Conservation (phyloP, 495 filamentous ascomycete species). For the Penicillium canescens region DNA sequence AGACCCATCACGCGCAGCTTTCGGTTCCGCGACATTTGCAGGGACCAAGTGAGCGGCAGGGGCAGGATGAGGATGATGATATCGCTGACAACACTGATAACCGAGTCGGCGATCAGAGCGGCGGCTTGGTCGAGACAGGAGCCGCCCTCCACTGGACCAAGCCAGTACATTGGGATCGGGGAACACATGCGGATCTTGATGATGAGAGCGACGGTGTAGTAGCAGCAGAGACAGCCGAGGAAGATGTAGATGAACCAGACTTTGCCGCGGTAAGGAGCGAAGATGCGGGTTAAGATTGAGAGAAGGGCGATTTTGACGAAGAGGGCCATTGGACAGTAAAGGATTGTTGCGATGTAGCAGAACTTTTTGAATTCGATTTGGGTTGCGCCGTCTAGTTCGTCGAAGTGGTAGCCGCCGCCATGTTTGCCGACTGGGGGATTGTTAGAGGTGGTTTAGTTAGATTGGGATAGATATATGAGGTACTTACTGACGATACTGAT, state of each 20-base stretch:
- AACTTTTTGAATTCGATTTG: slow-evolving; percentile 36
- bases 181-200: slow-evolving; percentile 28
- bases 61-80: slow-evolving; percentile 47
- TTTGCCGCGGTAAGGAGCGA: slow-evolving; percentile 40
- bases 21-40: slow-evolving; percentile 47
- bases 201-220: slow-evolving; percentile 25
- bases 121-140: slow-evolving; percentile 44
- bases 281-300: slow-evolving; percentile 47
- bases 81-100: slow-evolving; percentile 48
- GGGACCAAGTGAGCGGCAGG: slow-evolving; percentile 45
- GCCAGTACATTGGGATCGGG: slow-evolving; percentile 24
- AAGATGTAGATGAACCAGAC: slow-evolving; percentile 45
- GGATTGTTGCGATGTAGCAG: slow-evolving; percentile 42
- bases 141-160: slow-evolving; percentile 10
- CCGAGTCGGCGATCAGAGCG: slow-evolving; percentile 47
- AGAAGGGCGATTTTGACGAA: slow-evolving; percentile 50
- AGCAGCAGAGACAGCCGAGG: slow-evolving; percentile 46
- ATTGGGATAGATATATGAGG: not conserved
- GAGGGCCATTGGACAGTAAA: slow-evolving; percentile 51
- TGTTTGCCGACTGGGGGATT: slow-evolving; percentile 30
- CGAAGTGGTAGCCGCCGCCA: slow-evolving; percentile 39
- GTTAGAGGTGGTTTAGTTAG: not conserved
- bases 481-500: slow-evolving; percentile 36
- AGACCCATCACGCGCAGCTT: slow-evolving; percentile 48
- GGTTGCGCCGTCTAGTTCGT: slow-evolving; percentile 19